These are phyloP conservation scores for Aureobasidium sp. DNA, from an alignment of 2,329 filamentous ascomycete genomes.

Conservation along the genomic window DNA sequence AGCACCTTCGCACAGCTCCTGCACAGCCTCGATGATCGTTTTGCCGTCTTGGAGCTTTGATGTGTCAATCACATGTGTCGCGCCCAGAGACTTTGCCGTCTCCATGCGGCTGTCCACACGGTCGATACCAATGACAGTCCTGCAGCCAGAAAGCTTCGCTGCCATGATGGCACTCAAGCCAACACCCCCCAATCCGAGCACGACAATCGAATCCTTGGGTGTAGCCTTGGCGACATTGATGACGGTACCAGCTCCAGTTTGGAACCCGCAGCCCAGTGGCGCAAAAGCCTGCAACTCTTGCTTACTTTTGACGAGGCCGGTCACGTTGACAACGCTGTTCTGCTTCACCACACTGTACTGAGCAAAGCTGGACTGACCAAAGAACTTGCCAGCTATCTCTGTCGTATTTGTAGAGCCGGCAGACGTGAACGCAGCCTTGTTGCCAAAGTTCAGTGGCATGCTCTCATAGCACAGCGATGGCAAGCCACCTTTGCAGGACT, in stretches of 20 bases:
- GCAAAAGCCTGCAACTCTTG: conserved; percentile 38
- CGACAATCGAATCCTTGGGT: conserved; percentile 32
- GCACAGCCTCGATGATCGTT: conserved; percentile 31
- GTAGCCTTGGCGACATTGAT: conserved; percentile 35
- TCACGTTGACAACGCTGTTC: conserved; percentile 38
- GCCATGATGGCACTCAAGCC: conserved; percentile 44
- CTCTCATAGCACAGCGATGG: conserved; percentile 46
- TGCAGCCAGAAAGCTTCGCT: conserved; percentile 37
- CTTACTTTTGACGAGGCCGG: conserved; percentile 31
- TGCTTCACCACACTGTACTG: conserved; percentile 34
- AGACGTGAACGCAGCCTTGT: conserved; percentile 24
- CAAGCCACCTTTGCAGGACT: conserved; percentile 41
- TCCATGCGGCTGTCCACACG: conserved; percentile 31
- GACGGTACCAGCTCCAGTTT: conserved; percentile 39
- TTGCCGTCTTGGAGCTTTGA: conserved; percentile 28
- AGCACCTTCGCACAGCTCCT: conserved; percentile 29
- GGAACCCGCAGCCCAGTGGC: conserved; percentile 42
- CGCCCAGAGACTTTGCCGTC: conserved; percentile 36
- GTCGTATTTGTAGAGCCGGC: conserved; percentile 21
- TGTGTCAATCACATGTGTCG: conserved; percentile 34
- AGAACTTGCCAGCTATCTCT: conserved; percentile 38
- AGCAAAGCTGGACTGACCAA: conserved; percentile 43
- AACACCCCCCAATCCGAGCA: conserved; percentile 43
- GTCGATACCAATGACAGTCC: conserved; percentile 38
- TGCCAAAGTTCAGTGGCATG: conserved; percentile 40